A percentile compares a stretch with the other conserved stretches of the same genome.
Conservation (phyloP, 2,329 filamentous ascomycete species). For the Delphinella strobiligena region DNA sequence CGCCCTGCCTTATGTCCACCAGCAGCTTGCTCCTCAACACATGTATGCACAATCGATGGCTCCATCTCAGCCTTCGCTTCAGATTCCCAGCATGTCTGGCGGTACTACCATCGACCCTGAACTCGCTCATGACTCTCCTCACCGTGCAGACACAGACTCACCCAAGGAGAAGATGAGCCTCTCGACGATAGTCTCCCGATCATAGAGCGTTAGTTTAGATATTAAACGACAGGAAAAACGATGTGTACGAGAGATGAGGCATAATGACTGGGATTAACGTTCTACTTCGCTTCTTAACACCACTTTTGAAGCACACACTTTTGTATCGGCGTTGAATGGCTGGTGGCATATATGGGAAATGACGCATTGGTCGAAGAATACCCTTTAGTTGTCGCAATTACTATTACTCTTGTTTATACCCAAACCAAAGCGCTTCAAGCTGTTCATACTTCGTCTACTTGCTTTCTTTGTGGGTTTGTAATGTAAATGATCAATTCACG, state of each 20-base stretch:
- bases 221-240: conserved; percentile 14
- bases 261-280: not conserved
- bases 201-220: not conserved
- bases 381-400: not conserved
- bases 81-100: conserved; percentile 19
- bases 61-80: conserved; percentile 9
- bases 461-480: too few species aligned
- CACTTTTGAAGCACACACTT: not conserved
- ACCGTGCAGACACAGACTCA: conserved; percentile 17
- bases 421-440: not conserved
- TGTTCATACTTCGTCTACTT: too few species aligned
- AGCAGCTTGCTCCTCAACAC: conserved; percentile 17
- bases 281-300: conserved; percentile 3
- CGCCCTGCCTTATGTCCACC: conserved; percentile 11
- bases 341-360: not conserved
- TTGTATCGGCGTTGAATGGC: not conserved
- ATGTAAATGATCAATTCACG: too few species aligned
- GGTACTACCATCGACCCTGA: conserved; percentile 16
- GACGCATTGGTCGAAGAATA: not conserved
- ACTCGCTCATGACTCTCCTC: conserved; percentile 16
- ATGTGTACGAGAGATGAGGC: conserved; percentile 8
- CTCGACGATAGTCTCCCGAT: conserved; percentile 18
- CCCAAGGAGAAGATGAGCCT: conserved; percentile 27
- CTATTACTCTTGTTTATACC: not conserved
- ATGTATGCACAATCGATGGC: conserved; percentile 8